Base-by-base conservation (phyloP, 257 asterid species). In the Handroanthus guayacan region DNA sequence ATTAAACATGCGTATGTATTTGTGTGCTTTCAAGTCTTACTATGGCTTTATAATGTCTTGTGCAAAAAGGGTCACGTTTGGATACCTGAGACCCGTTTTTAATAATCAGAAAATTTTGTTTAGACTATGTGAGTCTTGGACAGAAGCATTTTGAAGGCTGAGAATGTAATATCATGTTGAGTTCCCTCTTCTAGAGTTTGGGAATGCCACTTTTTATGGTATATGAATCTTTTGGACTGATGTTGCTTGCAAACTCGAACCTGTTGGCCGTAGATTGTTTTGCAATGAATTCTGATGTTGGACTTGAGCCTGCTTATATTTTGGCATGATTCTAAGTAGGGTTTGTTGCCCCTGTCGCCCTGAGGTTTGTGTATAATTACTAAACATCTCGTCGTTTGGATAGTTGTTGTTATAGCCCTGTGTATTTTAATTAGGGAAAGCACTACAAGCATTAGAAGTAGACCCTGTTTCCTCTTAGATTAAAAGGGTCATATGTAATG, bases 1-100 rank as follows among this genome's bases (percentile, higher is more conserved):
- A 92, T 81, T 94, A 84, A 84, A 72, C 51, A 52, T 4, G 58
- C 9, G 36, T 12, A 66, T 13, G 72, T 60, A 16, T 73, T 54
- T 72, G 78, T 11, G 75, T 76, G 18, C 38, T 84, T 61, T 72
- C 65, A 20, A 62, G 50, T 68, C 69, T 56, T 43, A 9, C 48
- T 52, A 45, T 57, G 79, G 62, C 78, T 47, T 52, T 79, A 85
- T 84, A 85, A 82, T 50, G 13, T 56, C 62, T 25, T 71, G 5
- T 61, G 81, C 68, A 69, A 41, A 44, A 41, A 13, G 66, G 67
- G 38, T 69, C 25, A 51, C 78, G 77, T 50, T 65, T 38, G 76
- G 60, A 64, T 36, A 11, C 17, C 10, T 25, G 38, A 58, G 78
- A 45, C 70, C 48, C 41, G 12, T 80, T 77, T 70, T 39, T 31